phyloP scores from a whole-genome alignment of 441 rosid species.

The Viola pubescens region DNA sequence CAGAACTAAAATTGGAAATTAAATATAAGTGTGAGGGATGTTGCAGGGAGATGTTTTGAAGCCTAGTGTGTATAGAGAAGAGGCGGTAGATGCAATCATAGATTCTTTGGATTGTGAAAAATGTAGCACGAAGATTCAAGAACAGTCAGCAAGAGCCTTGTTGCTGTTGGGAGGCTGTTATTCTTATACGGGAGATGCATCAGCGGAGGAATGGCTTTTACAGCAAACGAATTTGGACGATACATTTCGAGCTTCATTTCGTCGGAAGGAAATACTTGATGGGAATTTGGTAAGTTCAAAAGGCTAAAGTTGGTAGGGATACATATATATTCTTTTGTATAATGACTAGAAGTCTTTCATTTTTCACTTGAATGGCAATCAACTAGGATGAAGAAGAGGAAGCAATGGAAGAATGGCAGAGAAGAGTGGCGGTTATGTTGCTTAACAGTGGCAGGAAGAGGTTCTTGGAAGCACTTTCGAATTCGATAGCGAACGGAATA shows the following conservation, averaged over 20 bases:
- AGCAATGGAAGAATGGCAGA: constrained; percentile 39
- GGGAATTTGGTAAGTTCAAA: constrained; percentile 28
- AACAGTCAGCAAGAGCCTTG: constrained; percentile 46
- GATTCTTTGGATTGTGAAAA: constrained; percentile 31
- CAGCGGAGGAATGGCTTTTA: constrained; percentile 35
- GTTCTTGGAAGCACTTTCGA: constrained; percentile 38
- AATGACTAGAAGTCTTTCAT: neutral
- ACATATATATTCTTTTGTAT: neutral
- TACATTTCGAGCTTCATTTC: constrained; percentile 17
- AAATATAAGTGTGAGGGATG: constrained; percentile 20
- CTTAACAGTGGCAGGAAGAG: constrained; percentile 29
- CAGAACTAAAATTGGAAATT: neutral
- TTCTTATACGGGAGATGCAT: constrained; percentile 25
- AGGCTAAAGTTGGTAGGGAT: neutral
- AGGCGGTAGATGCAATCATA: constrained; percentile 47
- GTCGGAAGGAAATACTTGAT: constrained; percentile 7
- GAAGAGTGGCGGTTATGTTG: constrained; percentile 34
- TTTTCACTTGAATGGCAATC: neutral
- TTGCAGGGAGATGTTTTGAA: constrained; percentile 48
- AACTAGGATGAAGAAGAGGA: constrained; percentile 41
- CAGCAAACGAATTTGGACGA: constrained; percentile 28
- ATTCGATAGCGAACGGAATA: constrained; percentile 38
- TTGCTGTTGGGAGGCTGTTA: constrained; percentile 42
- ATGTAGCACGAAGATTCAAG: constrained; percentile 33
- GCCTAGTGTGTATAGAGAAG: constrained; percentile 51